Percentiles rank a stretch among this genome's conserved stretches.
phyloP scores from a whole-genome alignment of 2,329 filamentous ascomycete species.

The Beauveria bassiana region DNA sequence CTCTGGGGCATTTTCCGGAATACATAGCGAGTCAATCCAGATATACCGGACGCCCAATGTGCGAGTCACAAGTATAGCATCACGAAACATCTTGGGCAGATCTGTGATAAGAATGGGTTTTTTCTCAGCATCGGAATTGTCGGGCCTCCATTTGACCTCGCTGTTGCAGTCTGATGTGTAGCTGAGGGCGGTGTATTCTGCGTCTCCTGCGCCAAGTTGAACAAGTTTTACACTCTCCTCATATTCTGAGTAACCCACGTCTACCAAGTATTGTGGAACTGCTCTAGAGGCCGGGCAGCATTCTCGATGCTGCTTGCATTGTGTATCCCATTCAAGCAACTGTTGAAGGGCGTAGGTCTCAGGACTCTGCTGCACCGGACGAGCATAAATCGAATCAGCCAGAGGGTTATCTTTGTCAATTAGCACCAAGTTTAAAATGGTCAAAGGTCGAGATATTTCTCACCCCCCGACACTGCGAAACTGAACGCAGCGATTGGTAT shows the following conservation, averaged over 20 bases:
- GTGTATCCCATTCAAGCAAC: neutral
- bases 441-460: neutral
- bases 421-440: neutral
- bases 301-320: neutral
- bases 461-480: neutral
- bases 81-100: constrained; percentile 5
- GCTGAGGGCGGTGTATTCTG: neutral
- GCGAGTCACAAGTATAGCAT: constrained; percentile 8
- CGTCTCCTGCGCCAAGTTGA: neutral
- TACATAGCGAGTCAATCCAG: constrained; percentile 11
- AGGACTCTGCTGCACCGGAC: neutral
- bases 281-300: neutral
- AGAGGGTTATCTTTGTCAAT: neutral
- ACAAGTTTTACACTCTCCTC: neutral
- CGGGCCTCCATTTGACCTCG: neutral
- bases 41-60: neutral
- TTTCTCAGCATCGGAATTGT: neutral
- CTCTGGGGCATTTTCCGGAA: neutral
- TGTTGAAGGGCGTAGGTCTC: neutral
- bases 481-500: neutral
- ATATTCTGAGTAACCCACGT: neutral
- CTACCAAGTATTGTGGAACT: neutral
- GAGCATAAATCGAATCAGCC: neutral
- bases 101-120: neutral
- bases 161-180: neutral